Conservation (phyloP, 495 filamentous ascomycete genomes). For the Oleoguttula mirabilis region DNA sequence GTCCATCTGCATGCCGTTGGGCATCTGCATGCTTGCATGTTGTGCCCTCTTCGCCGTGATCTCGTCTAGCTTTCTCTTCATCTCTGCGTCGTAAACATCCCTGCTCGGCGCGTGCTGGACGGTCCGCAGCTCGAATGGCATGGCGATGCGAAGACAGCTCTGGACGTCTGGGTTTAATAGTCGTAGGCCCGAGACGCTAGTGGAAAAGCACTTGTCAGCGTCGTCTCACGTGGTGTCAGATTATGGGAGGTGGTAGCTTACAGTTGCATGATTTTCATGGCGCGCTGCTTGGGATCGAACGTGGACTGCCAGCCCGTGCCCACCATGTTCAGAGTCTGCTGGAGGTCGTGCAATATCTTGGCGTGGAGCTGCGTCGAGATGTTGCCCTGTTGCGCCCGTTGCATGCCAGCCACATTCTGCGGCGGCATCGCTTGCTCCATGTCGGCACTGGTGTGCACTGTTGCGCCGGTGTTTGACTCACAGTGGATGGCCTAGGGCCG, state of each 20-base stretch:
- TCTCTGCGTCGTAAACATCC: slow-evolving; percentile 5
- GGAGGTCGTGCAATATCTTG: slow-evolving; percentile 3
- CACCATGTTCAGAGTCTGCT: not conserved
- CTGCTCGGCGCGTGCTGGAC: slow-evolving; percentile 1
- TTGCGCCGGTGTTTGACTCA: no score
- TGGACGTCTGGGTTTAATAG: not conserved
- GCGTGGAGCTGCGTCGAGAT: slow-evolving; percentile 5
- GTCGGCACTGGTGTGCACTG: no score
- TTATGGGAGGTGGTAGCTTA: no score
- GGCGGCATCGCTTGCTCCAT: slow-evolving; percentile 1
- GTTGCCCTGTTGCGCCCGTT: slow-evolving; percentile 11
- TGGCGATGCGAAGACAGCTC: slow-evolving; percentile 1
- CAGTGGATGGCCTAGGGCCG: no score
- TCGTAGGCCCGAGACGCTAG: slow-evolving; percentile 1
- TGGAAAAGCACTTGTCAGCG: no score
- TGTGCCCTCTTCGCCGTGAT: not conserved
- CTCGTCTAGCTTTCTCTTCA: slow-evolving; percentile 7
- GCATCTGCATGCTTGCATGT: not conserved
- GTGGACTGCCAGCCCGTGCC: slow-evolving; percentile 11
- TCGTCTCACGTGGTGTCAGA: no score
- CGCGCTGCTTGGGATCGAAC: slow-evolving; percentile 4
- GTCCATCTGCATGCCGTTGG: not conserved
- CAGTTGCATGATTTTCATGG: slow-evolving; percentile 4
- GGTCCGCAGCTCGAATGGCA: slow-evolving; percentile 3
- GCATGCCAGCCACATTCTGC: slow-evolving; percentile 1